These are phyloP conservation scores for Monilinia polystroma DNA, from an alignment of 2,329 filamentous ascomycete genomes.

Conservation along the genomic window DNA sequence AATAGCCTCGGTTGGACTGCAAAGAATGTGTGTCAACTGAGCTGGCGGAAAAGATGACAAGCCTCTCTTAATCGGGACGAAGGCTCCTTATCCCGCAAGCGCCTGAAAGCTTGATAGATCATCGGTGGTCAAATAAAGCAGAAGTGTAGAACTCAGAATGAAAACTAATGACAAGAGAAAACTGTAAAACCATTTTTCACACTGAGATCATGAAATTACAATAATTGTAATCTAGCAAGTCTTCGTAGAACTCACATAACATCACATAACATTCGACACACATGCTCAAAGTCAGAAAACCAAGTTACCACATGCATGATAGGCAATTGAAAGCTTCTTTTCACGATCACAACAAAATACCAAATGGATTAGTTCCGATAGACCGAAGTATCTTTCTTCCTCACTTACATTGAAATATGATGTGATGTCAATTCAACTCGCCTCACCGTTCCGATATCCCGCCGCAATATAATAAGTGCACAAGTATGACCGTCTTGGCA, in stretches of 20 bases:
- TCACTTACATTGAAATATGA: background rate
- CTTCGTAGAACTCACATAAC: background rate
- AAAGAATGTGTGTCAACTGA: background rate
- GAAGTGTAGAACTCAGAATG: background rate
- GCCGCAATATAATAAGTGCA: constrained; percentile 4
- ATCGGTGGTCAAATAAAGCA: background rate
- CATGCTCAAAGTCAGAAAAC: background rate
- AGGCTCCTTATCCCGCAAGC: background rate
- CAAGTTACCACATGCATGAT: background rate
- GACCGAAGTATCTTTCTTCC: background rate
- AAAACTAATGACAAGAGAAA: too few relatives aligned
- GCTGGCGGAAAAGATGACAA: too few relatives aligned
- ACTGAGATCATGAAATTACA: too few relatives aligned
- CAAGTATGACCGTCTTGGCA: constrained; percentile 12
- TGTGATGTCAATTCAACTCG: background rate
- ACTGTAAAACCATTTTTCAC: too few relatives aligned
- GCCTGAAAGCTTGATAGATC: background rate
- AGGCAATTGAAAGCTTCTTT: background rate
- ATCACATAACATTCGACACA: background rate
- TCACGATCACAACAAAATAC: background rate
- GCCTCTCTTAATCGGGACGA: background rate
- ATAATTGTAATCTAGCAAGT: too few relatives aligned
- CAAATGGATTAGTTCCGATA: background rate
- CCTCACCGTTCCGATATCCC: constrained; percentile 15
- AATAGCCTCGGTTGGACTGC: background rate